Evolutionary conservation across 2,329 filamentous ascomycete species (phyloP), one percentile per base, ranked within the genome.

Genomic region (Lasiodiplodia sp.): DNA sequence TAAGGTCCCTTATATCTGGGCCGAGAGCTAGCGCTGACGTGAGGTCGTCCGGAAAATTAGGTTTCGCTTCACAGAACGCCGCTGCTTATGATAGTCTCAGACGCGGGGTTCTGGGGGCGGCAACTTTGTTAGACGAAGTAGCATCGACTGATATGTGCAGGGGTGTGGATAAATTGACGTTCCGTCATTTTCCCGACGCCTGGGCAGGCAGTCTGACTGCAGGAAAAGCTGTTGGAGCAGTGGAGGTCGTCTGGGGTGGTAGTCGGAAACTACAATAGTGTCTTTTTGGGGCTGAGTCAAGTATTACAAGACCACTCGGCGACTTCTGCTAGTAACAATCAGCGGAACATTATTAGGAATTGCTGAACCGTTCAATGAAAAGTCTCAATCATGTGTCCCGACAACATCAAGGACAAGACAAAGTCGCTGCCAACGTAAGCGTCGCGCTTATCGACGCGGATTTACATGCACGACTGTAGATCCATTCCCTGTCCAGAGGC

Each of bases 21-120:
- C 10, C 5, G 44, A n/a, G 23, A 51, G 44, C 28, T 64, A 64
- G 60, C 31, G 60, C 60, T 64, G 60, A 64, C 60, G 60, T 64
- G 60, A 64, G 60, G 60, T 21, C 8, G 28, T 14, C 23, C n/a
- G n/a, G 23, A 3, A 18, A 31, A 38, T 31, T 34, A 62, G 5
- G 21, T 6, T 6, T 52, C 60, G 28, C 44, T 64, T 64, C 16
- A 10, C 3, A 3, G 6, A 3, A 28, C 23, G n/a, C 18, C 6
- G 12, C 40, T 31, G 23, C 44, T 18, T 51, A 37, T 12, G 34
- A 12, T 21, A 10, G 28, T 62, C n/a, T 49, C 25, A 49, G 56
- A 25, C 58, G 28, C 47, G 60, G 60, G 47, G 40, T 21, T 51
- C 3, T 31, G 25, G 23, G 34, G 53, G 28, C 38, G 6, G 37